These are phyloP conservation scores for Plasmodium falciparum DNA, from an alignment of 169 alveolate species.

Conservation along the genomic window DNA sequence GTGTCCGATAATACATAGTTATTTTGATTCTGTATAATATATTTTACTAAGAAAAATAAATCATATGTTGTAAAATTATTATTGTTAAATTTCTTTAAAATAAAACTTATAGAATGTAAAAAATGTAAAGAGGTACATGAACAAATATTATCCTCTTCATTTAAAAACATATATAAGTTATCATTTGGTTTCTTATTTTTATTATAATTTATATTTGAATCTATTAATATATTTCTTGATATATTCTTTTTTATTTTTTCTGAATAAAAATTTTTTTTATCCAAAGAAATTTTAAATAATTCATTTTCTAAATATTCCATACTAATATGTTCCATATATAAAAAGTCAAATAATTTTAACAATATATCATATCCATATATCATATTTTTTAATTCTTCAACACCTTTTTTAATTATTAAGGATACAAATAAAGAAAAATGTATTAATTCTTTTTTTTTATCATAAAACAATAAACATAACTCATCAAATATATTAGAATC, in stretches of 20 bases:
- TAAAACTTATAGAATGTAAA: slow-evolving; percentile 52
- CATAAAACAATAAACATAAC: slow-evolving; percentile 46
- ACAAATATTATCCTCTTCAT: slow-evolving; percentile 41
- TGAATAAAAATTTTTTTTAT: slow-evolving; percentile 52
- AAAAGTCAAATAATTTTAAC: slow-evolving; percentile 25
- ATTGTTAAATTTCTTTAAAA: slow-evolving; percentile 22
- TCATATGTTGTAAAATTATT: slow-evolving; percentile 34
- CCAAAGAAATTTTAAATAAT: slow-evolving; percentile 30
- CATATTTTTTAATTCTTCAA: slow-evolving; percentile 46
- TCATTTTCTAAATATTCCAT: slow-evolving; percentile 52
- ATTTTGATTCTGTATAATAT: slow-evolving; percentile 42
- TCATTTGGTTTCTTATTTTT: slow-evolving; percentile 7
- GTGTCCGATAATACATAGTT: slow-evolving; percentile 18
- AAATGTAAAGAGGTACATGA: slow-evolving; percentile 59
- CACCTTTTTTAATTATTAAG: slow-evolving; percentile 49
- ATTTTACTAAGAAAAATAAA: slow-evolving; percentile 57
- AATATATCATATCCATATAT: slow-evolving; percentile 58
- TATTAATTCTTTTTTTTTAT: slow-evolving; percentile 21
- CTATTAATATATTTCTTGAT: slow-evolving; percentile 7
- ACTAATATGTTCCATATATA: slow-evolving; percentile 22
- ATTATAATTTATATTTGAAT: slow-evolving; percentile 12
- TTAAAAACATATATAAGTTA: slow-evolving; percentile 20
- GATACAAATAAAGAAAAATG: slow-evolving; percentile 43
- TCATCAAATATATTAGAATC: slow-evolving; percentile 51
- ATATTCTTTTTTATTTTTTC: slow-evolving; percentile 22